Conservation (phyloP, 805 yeast genomes). For the Kodamaea lidongshanica region DNA sequence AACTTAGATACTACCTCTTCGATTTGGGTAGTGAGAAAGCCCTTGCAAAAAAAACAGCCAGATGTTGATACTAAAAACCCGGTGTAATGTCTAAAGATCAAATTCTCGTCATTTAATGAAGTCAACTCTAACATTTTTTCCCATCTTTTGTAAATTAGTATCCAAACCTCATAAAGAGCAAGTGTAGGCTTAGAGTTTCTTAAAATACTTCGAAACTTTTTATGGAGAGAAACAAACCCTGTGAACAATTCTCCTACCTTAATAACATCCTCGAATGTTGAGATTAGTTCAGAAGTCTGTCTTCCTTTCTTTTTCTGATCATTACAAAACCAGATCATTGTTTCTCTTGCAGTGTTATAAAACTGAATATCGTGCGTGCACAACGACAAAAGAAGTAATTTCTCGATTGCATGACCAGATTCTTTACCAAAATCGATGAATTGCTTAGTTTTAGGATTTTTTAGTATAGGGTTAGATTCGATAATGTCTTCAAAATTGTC, state of each 20-base stretch:
- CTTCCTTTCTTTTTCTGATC: slow-evolving; percentile 2
- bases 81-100: slow-evolving; percentile 58
- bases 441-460: slow-evolving; percentile 6
- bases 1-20: slow-evolving; percentile 39
- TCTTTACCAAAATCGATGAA: slow-evolving; percentile 14
- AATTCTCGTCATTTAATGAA: slow-evolving; percentile 32
- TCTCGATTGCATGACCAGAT: slow-evolving; percentile 29
- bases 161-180: slow-evolving; percentile 36
- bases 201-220: slow-evolving; percentile 44
- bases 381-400: slow-evolving; percentile 31
- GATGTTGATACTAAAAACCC: slow-evolving; percentile 69
- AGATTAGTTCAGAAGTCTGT: background rate
- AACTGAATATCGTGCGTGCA: slow-evolving; percentile 42
- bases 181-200: slow-evolving; percentile 31
- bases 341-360: slow-evolving; percentile 32
- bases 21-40: slow-evolving; percentile 18
- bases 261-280: slow-evolving; percentile 31
- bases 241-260: slow-evolving; percentile 54
- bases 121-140: slow-evolving; percentile 21
- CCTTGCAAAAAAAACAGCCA: slow-evolving; percentile 48
- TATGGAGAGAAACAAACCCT: slow-evolving; percentile 70
- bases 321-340: slow-evolving; percentile 22
- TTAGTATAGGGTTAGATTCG: slow-evolving; percentile 4
- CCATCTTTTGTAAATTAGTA: slow-evolving; percentile 50
- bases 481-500: slow-evolving; percentile 13